phyloP scores from a whole-genome alignment of 2,329 filamentous ascomycete genomes.

The Diplodia corticola region DNA sequence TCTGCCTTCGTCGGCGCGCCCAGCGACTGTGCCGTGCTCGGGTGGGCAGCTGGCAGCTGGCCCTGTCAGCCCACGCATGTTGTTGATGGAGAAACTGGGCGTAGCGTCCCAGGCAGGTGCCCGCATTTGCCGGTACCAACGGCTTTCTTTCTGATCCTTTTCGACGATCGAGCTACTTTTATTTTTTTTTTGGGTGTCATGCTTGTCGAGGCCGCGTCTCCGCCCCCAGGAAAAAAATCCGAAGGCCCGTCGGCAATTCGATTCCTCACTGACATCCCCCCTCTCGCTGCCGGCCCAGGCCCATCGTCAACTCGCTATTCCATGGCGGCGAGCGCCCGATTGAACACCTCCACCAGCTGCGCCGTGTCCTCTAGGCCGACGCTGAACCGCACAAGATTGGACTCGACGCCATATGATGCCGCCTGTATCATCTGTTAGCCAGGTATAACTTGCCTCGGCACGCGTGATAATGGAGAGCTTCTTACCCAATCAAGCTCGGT shows the following conservation, averaged over 20 bases:
- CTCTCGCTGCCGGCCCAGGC: neutral
- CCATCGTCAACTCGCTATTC: neutral
- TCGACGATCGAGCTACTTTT: slow-evolving; percentile 19
- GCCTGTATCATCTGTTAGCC: slow-evolving; percentile 50
- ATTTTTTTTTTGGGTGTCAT: too few species aligned
- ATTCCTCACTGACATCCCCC: neutral
- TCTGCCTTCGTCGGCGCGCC: neutral
- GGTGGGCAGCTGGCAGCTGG: neutral
- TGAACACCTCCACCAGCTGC: slow-evolving; percentile 65
- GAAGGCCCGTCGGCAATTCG: slow-evolving; percentile 14
- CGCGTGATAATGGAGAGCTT: slow-evolving; percentile 24
- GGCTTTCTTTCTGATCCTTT: slow-evolving; percentile 19
- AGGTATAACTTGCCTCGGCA: neutral
- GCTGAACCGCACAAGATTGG: slow-evolving; percentile 79
- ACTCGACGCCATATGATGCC: slow-evolving; percentile 75
- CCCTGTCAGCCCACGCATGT: neutral
- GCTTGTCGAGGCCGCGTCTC: neutral
- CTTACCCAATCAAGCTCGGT: slow-evolving; percentile 82
- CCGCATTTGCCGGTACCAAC: slow-evolving; percentile 15
- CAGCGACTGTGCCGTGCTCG: slow-evolving; percentile 1
- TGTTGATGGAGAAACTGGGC: slow-evolving; percentile 6
- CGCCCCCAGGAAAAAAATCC: slow-evolving; percentile 7
- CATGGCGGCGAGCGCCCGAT: slow-evolving; percentile 66
- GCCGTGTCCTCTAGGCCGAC: slow-evolving; percentile 81
- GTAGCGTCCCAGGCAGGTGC: neutral